These are phyloP conservation scores for Sphaerostilbella broomeana DNA, from an alignment of 2,329 filamentous ascomycete species.

Conservation along the genomic window DNA sequence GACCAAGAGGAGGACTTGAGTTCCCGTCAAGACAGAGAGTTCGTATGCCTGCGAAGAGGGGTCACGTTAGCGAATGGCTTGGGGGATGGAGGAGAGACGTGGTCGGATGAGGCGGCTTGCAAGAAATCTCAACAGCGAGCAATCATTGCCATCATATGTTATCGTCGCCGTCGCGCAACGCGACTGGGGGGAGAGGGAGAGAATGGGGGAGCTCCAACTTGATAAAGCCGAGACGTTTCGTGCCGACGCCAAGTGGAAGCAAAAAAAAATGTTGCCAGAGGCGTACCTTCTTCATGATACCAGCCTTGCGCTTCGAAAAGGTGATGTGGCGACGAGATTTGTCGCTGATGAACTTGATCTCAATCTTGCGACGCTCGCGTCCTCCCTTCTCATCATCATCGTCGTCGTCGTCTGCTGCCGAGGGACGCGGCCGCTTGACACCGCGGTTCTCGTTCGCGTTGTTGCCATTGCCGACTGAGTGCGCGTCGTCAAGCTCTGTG, in stretches of 20 bases:
- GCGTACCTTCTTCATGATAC: slow-evolving; percentile 99
- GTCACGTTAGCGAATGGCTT: slow-evolving; percentile 16
- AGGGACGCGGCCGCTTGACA: slow-evolving; percentile 81
- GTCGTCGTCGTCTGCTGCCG: slow-evolving; percentile 85
- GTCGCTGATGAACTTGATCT: slow-evolving; percentile 99
- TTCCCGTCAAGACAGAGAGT: slow-evolving; percentile 92
- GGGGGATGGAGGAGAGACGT: background rate
- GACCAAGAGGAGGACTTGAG: slow-evolving; percentile 91
- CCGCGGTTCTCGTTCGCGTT: slow-evolving; percentile 65
- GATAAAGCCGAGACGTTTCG: too few relatives aligned
- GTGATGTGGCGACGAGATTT: slow-evolving; percentile 99
- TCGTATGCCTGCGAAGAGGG: slow-evolving; percentile 71
- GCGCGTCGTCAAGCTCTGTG: slow-evolving; percentile 65
- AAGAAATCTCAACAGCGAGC: background rate
- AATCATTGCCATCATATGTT: too few relatives aligned
- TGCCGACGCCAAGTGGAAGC: background rate
- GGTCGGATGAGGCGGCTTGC: slow-evolving; percentile 8
- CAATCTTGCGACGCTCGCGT: slow-evolving; percentile 97
- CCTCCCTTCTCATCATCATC: slow-evolving; percentile 97
- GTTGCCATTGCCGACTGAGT: slow-evolving; percentile 68
- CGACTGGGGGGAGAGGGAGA: too few relatives aligned
- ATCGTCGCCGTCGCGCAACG: background rate
- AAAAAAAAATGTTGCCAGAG: too few relatives aligned
- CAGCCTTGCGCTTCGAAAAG: slow-evolving; percentile 98
- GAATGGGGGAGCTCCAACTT: too few relatives aligned